Percentiles rank a stretch among this genome's conserved stretches.
phyloP scores from a whole-genome alignment of 371 early-diverging fungal species.

The Lichtheimia hyalospora region DNA sequence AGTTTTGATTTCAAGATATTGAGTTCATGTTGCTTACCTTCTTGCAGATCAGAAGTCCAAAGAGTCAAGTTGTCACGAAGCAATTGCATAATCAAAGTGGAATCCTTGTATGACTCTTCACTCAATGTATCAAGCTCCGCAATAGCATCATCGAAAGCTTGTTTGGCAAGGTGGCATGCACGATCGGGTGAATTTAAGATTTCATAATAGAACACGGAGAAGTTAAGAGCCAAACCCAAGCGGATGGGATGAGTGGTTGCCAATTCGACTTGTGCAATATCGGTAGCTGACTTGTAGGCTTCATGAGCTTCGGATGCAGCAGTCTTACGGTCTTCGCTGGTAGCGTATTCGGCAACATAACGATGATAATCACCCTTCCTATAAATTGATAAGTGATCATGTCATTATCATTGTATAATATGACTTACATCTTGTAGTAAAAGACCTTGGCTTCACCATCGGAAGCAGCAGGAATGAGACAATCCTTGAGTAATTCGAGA shows the following conservation, averaged over 20 bases:
- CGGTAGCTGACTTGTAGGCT: conserved; percentile 97
- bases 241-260: conserved; percentile 99
- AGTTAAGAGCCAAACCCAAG: conserved; percentile 99
- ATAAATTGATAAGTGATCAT: conserved; percentile 8
- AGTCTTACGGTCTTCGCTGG: conserved; percentile 85
- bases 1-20: not conserved
- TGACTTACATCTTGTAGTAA: conserved; percentile 96
- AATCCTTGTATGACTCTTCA: conserved; percentile 99
- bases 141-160: conserved; percentile 99
- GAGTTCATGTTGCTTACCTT: conserved; percentile 35
- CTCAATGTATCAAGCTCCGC: conserved; percentile 98
- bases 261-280: conserved; percentile 90
- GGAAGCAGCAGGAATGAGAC: conserved; percentile 84
- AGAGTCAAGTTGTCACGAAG: conserved; percentile 99
- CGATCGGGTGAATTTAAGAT: conserved; percentile 98
- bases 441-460: conserved; percentile 97
- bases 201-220: conserved; percentile 99
- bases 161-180: conserved; percentile 98
- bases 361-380: conserved; percentile 99
- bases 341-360: conserved; percentile 98
- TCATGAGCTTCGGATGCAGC: conserved; percentile 89
- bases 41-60: conserved; percentile 98
- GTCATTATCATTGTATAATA: not conserved
- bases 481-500: conserved; percentile 87
- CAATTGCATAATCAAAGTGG: conserved; percentile 99